Percentiles rank a stretch among this genome's conserved stretches.
Conservation (phyloP, 257 asterid species). For the Capsicum rhomboideum region DNA sequence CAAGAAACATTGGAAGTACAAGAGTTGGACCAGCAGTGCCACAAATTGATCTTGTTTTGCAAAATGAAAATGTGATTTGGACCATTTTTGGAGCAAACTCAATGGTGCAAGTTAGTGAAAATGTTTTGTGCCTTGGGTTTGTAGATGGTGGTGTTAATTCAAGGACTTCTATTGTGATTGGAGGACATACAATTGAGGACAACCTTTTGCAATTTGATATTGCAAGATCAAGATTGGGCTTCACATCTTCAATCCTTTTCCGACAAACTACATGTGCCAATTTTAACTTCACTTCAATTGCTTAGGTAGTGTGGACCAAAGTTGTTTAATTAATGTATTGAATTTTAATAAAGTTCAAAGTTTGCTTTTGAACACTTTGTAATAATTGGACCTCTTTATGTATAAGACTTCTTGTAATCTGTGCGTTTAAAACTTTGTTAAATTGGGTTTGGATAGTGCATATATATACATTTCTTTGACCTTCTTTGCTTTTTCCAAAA, state of each 20-base stretch:
- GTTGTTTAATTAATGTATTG: neutral
- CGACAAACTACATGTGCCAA: constrained; percentile 17
- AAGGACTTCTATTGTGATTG: constrained; percentile 27
- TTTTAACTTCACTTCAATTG: constrained; percentile 5
- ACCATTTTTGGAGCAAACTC: constrained; percentile 44
- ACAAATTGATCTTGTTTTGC: constrained; percentile 26
- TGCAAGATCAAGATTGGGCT: constrained; percentile 29
- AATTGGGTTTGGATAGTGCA: neutral
- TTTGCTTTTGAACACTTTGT: neutral
- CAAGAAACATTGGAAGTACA: constrained; percentile 31
- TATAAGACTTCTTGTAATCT: neutral
- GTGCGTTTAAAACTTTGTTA: neutral
- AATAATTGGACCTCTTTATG: neutral
- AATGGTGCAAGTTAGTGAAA: constrained; percentile 27
- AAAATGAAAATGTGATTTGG: constrained; percentile 31
- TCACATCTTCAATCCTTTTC: constrained; percentile 35
- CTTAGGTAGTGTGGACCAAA: neutral
- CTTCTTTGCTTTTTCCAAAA: neutral
- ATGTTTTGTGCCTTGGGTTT: constrained; percentile 19
- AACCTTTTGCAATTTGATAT: constrained; percentile 47
- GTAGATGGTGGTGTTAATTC: constrained; percentile 19
- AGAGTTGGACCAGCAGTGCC: constrained; percentile 47
- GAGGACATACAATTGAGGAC: constrained; percentile 44
- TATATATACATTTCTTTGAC: neutral
- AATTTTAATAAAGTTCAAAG: neutral